Percentiles rank a stretch among this genome's conserved stretches.
Conservation (phyloP, 2,329 filamentous ascomycete genomes). For the Pleochaeta shiraiana region DNA sequence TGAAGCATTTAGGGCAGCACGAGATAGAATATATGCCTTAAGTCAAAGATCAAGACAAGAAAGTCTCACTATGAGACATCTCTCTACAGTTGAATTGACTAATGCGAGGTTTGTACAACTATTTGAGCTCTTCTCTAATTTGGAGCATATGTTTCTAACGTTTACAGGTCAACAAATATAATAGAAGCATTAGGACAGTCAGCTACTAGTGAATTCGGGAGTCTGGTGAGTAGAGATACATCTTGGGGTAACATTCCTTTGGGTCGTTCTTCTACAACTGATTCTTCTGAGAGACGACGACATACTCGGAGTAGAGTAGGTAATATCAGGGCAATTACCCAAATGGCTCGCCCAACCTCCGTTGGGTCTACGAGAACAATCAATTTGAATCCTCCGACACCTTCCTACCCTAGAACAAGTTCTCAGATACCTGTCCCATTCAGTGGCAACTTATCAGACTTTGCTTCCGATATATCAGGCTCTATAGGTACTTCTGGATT, state of each 20-base stretch:
- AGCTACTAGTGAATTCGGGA: conserved; percentile 1
- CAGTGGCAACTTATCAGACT: not conserved
- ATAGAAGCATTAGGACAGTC: not conserved
- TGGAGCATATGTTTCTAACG: not conserved
- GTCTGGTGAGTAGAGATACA: conserved; percentile 8
- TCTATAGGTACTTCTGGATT: not conserved
- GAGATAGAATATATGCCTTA: conserved; percentile 7
- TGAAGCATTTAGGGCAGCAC: conserved; percentile 5
- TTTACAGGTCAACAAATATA: not conserved
- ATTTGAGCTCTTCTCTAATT: not conserved
- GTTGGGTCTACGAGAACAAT: conserved; percentile 11
- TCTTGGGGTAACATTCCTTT: conserved; percentile 7
- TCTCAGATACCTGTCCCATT: not conserved
- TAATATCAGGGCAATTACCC: conserved; percentile 8
- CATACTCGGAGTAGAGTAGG: conserved; percentile 11
- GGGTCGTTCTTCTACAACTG: conserved; percentile 7
- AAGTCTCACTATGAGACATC: conserved; percentile 2
- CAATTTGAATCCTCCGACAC: not conserved
- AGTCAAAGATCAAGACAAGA: not conserved
- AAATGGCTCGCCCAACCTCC: conserved; percentile 10
- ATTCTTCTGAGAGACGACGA: conserved; percentile 13
- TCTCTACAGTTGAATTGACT: not conserved
- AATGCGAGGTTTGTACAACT: conserved; percentile 1
- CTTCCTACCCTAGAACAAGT: not conserved
- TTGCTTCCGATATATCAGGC: not conserved